Evolutionary conservation across 2,329 filamentous ascomycete genomes (phyloP).

Genomic region (Neopestalotiopsis rosae): DNA sequence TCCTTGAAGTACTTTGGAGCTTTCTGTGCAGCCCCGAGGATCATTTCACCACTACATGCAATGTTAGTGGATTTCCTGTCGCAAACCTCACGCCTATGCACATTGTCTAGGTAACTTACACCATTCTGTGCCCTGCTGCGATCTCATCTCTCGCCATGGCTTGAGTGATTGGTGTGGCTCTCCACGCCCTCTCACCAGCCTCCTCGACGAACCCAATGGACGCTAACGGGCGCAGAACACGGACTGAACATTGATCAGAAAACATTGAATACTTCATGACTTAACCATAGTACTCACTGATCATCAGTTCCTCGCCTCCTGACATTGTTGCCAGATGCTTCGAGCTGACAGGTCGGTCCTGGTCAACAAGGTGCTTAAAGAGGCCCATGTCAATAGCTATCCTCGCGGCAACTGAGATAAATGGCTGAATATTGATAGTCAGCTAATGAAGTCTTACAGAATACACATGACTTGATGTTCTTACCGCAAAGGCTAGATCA

Average conservation of each 20-base stretch:
- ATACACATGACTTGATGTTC: no score
- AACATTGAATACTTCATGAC: slow-evolving; percentile 11
- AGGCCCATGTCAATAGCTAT: slow-evolving; percentile 30
- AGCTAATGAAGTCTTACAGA: no score
- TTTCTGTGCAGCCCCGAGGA: background rate
- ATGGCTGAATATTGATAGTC: background rate
- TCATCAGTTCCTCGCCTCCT: slow-evolving; percentile 32
- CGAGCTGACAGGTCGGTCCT: slow-evolving; percentile 24
- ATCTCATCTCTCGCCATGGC: slow-evolving; percentile 33
- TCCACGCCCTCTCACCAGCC: slow-evolving; percentile 28
- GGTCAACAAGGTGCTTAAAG: slow-evolving; percentile 28
- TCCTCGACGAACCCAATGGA: slow-evolving; percentile 31
- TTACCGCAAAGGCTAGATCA: no score
- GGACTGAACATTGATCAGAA: background rate
- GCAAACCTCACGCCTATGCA: background rate
- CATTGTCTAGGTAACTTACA: slow-evolving; percentile 24
- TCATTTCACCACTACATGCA: background rate
- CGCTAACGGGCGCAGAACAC: slow-evolving; percentile 29
- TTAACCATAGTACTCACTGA: slow-evolving; percentile 22
- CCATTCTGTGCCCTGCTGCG: slow-evolving; percentile 30
- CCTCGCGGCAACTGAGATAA: slow-evolving; percentile 24
- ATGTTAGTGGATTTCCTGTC: background rate
- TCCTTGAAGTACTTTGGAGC: slow-evolving; percentile 29
- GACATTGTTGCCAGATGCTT: slow-evolving; percentile 27
- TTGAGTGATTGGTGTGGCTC: slow-evolving; percentile 29